Base-by-base conservation (phyloP, 495 filamentous ascomycete species). In the Trichoderma virens region DNA sequence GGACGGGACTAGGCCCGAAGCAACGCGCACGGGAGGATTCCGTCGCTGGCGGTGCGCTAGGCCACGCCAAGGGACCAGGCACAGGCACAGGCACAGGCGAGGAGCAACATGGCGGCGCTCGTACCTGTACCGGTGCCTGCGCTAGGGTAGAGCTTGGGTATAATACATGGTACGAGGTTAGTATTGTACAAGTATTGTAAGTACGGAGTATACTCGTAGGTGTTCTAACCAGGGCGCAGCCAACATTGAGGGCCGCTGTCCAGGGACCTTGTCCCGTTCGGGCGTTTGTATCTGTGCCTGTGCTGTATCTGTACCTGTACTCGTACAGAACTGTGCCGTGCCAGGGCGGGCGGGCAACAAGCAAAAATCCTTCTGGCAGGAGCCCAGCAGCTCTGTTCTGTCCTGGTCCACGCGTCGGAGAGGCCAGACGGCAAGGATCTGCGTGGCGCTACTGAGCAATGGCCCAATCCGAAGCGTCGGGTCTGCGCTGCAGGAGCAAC, bases 361-460 rank as follows among this genome's bases (percentile, higher is more conserved):
- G 25, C 27, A 30, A 16, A 16, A 30, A 31, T 56, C 51, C 16
- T 56, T 56, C 51, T 30, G 41, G 41, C 41, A 45, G 41, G 11
- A 45, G 41, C 41, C 41, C 41, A 20, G 41, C 41, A 20, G 41
- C 8, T 28, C 51, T 28, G 5, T 28, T 56, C 41, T 45, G n/a
- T 45, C 41, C 41, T 18, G 27, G 27, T n/a, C 51, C 51, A 56
- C 51, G 13, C 51, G 51, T 56, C 51, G 51, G 51, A 56, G 25
- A 56, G 27, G 51, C 51, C 51, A 56, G 7, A 56, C 23, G 51
- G 51, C 51, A 56, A 56, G 51, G 51, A 56, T 56, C 51, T 27
- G 51, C 51, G 51, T 30, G 25, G 51, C 51, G 3, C 23, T 27
- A 28, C 25, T 8, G 23, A 56, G 25, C 23, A 56, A 30, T 14